A percentile compares a stretch with the other conserved stretches of the same genome.
phyloP scores from a whole-genome alignment of 1,139 yeast genomes.

The Pneumocystis oryctolagi region DNA sequence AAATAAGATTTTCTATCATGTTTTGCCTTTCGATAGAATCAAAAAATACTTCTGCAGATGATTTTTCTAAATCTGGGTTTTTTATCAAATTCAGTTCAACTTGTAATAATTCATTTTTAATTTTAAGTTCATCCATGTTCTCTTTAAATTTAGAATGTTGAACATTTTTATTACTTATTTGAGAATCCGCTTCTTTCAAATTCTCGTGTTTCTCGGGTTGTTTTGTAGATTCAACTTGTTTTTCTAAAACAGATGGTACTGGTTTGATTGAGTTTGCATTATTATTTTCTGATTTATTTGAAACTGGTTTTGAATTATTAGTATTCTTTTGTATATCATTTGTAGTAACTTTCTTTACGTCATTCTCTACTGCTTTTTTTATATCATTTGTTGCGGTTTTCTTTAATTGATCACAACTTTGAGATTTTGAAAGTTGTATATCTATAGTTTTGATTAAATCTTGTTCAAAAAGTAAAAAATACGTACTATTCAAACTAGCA shows the following conservation, averaged over 20 bases:
- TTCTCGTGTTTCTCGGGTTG: neutral
- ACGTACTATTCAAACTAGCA: neutral
- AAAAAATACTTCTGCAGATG: constrained; percentile 2
- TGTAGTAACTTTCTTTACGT: neutral
- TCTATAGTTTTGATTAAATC: neutral
- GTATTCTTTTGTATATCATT: neutral
- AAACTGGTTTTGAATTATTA: neutral
- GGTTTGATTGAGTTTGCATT: neutral
- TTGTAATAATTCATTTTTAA: constrained; percentile 16
- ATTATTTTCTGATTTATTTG: neutral
- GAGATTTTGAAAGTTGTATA: neutral
- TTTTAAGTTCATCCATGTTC: constrained; percentile 9
- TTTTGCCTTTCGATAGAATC: constrained; percentile 6
- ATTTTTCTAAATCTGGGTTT: constrained; percentile 9
- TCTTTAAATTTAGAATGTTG: neutral
- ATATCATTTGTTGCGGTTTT: neutral
- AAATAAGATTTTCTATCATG: constrained; percentile 13
- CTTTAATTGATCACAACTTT: neutral
- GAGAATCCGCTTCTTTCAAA: neutral
- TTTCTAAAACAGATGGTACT: neutral
- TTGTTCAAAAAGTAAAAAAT: neutral
- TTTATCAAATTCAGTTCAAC: constrained; percentile 17
- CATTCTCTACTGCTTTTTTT: neutral
- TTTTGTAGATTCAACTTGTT: neutral
- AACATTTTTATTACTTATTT: neutral